Evolutionary conservation across 177 flowering plant genomes (phyloP).

Genomic region (Vitis hybrid): DNA sequence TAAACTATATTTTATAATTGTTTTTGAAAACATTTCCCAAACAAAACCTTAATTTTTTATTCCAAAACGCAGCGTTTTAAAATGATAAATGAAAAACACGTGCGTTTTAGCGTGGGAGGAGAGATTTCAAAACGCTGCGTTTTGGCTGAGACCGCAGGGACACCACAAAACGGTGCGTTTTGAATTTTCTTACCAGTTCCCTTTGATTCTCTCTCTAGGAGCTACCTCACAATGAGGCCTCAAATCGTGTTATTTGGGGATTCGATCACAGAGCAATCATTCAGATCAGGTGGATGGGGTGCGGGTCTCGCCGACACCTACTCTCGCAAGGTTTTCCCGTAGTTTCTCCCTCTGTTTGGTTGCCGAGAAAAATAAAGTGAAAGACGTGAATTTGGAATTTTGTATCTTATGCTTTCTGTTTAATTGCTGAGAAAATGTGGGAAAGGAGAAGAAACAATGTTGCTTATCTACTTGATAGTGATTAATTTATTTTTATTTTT

Average conservation of each 20-base stretch:
- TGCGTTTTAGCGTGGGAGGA: background rate
- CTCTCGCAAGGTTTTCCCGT: constrained; percentile 68
- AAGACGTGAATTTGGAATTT: too few relatives aligned
- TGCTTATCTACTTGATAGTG: background rate
- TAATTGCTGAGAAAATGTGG: background rate
- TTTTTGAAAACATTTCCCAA: too few relatives aligned
- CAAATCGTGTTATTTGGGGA: constrained; percentile 81
- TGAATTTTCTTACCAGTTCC: background rate
- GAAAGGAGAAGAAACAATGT: too few relatives aligned
- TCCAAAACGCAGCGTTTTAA: too few relatives aligned
- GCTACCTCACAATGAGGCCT: constrained; percentile 47
- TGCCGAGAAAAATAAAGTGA: too few relatives aligned
- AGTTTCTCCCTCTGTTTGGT: background rate
- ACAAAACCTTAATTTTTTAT: too few relatives aligned
- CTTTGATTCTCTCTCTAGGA: background rate
- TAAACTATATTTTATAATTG: too few relatives aligned
- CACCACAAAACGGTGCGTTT: too few relatives aligned
- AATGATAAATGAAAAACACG: too few relatives aligned
- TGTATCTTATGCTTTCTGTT: background rate
- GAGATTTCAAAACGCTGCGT: too few relatives aligned
- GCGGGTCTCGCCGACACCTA: constrained; percentile 69
- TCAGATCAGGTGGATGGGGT: constrained; percentile 84
- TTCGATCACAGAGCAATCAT: constrained; percentile 83
- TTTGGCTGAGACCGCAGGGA: too few relatives aligned
- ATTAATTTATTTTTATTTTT: background rate